Evolutionary conservation across 129 eudicot genomes (phyloP).

Genomic region (Centrapalus pauciflorus): DNA sequence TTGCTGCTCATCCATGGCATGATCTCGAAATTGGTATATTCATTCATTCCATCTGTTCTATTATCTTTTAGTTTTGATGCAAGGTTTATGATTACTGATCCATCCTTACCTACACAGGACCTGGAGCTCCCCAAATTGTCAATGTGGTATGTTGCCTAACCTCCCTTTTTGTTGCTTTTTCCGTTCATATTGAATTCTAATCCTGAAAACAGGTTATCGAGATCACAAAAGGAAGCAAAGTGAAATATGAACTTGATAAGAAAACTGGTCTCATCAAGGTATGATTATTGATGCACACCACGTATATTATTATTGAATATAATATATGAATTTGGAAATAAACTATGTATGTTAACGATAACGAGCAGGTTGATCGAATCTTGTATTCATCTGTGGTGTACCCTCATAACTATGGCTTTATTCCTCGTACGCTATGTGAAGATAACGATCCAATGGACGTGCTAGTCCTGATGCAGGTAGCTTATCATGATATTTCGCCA

Average conservation of each 20-base stretch:
- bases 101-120: constrained; percentile 40
- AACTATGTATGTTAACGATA: neutral
- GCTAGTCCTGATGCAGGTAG: constrained; percentile 81
- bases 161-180: neutral
- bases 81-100: neutral
- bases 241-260: constrained; percentile 80
- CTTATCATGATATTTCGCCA: neutral
- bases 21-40: constrained; percentile 49
- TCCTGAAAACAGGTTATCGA: constrained; percentile 50
- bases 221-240: constrained; percentile 81
- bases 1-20: constrained; percentile 59
- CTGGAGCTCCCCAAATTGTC: constrained; percentile 59
- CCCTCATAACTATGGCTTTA: constrained; percentile 80
- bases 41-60: constrained; percentile 2
- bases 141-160: constrained; percentile 43
- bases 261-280: constrained; percentile 76
- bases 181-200: neutral
- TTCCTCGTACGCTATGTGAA: constrained; percentile 85
- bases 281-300: neutral
- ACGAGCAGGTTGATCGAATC: constrained; percentile 65
- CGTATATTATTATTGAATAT: neutral
- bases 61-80: neutral
- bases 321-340: neutral
- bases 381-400: constrained; percentile 79
- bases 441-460: constrained; percentile 87